phyloP scores from a whole-genome alignment of 306 rosid genomes.

The Biancaea sappan region DNA sequence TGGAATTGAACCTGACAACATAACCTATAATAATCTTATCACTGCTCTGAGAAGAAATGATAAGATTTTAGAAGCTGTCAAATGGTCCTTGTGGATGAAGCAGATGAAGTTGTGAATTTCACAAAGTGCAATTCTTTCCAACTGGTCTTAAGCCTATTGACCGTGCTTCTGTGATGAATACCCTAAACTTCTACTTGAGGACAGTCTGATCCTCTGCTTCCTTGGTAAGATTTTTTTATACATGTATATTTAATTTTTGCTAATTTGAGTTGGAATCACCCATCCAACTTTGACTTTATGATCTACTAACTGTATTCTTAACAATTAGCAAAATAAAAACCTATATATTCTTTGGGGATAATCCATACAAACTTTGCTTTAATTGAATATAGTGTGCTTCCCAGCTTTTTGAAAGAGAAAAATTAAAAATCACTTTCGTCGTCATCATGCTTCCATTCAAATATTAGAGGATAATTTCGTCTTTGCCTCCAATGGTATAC shows the following conservation, averaged over 20 bases:
- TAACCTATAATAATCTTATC: constrained; percentile 73
- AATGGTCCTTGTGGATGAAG: constrained; percentile 98
- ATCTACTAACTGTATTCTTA: constrained; percentile 11
- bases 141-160: constrained; percentile 15
- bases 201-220: constrained; percentile 17
- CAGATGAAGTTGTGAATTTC: constrained; percentile 64
- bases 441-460: not conserved
- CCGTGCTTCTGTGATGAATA: constrained; percentile 22
- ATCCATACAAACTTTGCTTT: not conserved
- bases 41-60: constrained; percentile 70
- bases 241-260: not conserved
- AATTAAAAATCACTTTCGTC: not conserved
- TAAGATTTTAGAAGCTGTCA: constrained; percentile 84
- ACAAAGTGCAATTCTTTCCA: constrained; percentile 21
- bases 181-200: constrained; percentile 15
- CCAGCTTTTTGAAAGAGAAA: not conserved
- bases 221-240: constrained; percentile 14
- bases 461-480: not conserved
- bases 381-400: not conserved
- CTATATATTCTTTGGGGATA: not conserved
- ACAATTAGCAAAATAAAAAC: not conserved
- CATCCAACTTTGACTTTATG: constrained; percentile 1
- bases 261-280: not conserved
- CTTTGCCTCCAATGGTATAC: not conserved
- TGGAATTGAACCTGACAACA: constrained; percentile 82